phyloP scores from a whole-genome alignment of 768 basidiomycete genomes.

The Xerocomus potaroensis region DNA sequence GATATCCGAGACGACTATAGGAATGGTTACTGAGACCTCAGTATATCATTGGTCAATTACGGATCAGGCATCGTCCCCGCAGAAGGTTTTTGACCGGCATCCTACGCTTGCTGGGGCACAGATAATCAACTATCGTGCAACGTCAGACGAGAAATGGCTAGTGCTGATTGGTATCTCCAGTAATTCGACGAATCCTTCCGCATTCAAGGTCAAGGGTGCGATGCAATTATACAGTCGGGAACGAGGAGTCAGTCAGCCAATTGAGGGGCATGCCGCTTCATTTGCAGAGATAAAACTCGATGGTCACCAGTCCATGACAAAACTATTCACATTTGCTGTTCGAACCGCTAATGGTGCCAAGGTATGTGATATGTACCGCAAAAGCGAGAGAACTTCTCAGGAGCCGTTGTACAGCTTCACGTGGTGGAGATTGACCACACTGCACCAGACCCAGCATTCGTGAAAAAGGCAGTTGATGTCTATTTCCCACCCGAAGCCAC shows the following conservation, averaged over 20 bases:
- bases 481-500: conserved; percentile 98
- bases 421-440: conserved; percentile 97
- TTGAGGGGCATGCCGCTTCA: conserved; percentile 96
- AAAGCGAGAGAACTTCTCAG: conserved; percentile 5
- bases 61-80: conserved; percentile 72
- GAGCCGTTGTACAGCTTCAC: conserved; percentile 63
- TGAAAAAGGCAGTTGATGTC: conserved; percentile 97
- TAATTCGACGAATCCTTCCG: conserved; percentile 87
- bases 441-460: conserved; percentile 87
- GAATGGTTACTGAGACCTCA: conserved; percentile 90
- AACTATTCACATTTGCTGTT: conserved; percentile 93
- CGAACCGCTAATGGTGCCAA: conserved; percentile 97
- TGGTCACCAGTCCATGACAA: conserved; percentile 78
- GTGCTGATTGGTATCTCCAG: conserved; percentile 94
- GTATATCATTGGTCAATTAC: conserved; percentile 89
- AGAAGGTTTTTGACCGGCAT: conserved; percentile 96
- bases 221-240: conserved; percentile 97
- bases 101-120: conserved; percentile 90
- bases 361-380: conserved; percentile 43
- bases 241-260: conserved; percentile 92
- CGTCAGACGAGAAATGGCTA: conserved; percentile 94
- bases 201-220: conserved; percentile 97
- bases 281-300: conserved; percentile 92
- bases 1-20: conserved; percentile 87
- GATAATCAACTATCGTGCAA: conserved; percentile 97